A percentile compares a stretch with the other conserved stretches of the same genome.
phyloP scores from a whole-genome alignment of 345 rosid genomes.

The Noccaea bulbosa region DNA sequence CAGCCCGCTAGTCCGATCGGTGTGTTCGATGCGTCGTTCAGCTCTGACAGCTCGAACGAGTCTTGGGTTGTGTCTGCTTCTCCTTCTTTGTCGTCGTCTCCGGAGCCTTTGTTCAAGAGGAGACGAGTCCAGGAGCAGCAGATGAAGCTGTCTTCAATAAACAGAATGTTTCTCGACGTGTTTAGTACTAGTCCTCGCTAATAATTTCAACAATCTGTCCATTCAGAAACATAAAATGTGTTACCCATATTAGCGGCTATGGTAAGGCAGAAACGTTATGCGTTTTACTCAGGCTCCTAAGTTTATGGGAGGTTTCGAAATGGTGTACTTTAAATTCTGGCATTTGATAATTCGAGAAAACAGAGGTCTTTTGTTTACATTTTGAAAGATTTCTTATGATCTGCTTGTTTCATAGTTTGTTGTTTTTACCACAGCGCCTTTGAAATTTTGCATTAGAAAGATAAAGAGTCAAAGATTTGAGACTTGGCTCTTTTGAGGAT shows the following conservation, averaged over 20 bases:
- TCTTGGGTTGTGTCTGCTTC: slow-evolving; percentile 55
- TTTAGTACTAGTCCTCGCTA: slow-evolving; percentile 69
- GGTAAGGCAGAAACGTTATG: slow-evolving; percentile 24
- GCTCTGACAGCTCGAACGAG: slow-evolving; percentile 74
- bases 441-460: slow-evolving; percentile 2
- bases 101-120: slow-evolving; percentile 62
- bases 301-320: slow-evolving; percentile 26
- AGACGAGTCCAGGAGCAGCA: slow-evolving; percentile 71
- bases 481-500: slow-evolving; percentile 16
- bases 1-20: slow-evolving; percentile 66
- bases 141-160: slow-evolving; percentile 64
- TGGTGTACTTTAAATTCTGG: slow-evolving; percentile 19
- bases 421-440: slow-evolving; percentile 1
- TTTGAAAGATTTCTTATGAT: not conserved
- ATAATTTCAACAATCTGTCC: slow-evolving; percentile 36
- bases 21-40: slow-evolving; percentile 67
- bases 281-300: slow-evolving; percentile 25
- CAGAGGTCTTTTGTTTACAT: slow-evolving; percentile 14
- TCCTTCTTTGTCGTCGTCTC: slow-evolving; percentile 46
- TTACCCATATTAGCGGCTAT: slow-evolving; percentile 27
- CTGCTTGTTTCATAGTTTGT: slow-evolving; percentile 20
- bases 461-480: slow-evolving; percentile 6
- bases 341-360: slow-evolving; percentile 19
- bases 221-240: slow-evolving; percentile 15
- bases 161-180: slow-evolving; percentile 49